Evolutionary conservation across 75 land plant species (phyloP).

Genomic region (Sequoiadendron giganteum): DNA sequence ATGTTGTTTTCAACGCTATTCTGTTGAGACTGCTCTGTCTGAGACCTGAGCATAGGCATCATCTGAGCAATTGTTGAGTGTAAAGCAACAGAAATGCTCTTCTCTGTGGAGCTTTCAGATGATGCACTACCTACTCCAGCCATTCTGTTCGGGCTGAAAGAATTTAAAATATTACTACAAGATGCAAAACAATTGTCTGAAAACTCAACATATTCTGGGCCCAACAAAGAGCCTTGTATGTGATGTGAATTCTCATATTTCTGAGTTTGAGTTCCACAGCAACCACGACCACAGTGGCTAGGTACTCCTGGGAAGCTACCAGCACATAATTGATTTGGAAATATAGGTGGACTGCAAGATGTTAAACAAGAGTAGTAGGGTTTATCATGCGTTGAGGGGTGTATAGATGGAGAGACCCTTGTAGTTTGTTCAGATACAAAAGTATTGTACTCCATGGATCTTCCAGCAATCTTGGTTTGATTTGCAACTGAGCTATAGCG

Average conservation of each 20-base stretch:
- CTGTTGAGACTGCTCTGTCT: slow-evolving; percentile 11
- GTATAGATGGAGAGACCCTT: slow-evolving; percentile 14
- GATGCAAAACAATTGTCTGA: slow-evolving; percentile 41
- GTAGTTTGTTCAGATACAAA: slow-evolving; percentile 14
- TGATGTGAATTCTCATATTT: slow-evolving; percentile 9
- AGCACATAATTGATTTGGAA: background rate
- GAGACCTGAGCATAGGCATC: slow-evolving; percentile 26
- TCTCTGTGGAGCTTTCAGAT: background rate
- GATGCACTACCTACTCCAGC: background rate
- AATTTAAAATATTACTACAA: slow-evolving; percentile 25
- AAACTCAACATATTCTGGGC: slow-evolving; percentile 80
- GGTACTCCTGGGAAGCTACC: slow-evolving; percentile 41
- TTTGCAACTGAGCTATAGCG: slow-evolving; percentile 34
- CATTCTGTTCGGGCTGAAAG: background rate
- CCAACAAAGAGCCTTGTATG: slow-evolving; percentile 46
- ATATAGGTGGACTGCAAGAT: slow-evolving; percentile 7
- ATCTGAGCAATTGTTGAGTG: slow-evolving; percentile 28
- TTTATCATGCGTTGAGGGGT: slow-evolving; percentile 19
- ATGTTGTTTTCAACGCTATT: background rate
- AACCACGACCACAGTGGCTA: slow-evolving; percentile 68
- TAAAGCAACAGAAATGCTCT: slow-evolving; percentile 19
- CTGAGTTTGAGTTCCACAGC: slow-evolving; percentile 30
- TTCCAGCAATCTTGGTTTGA: background rate
- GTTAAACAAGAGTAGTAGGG: slow-evolving; percentile 14
- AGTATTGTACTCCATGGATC: background rate